Evolutionary conservation across 2,329 filamentous ascomycete genomes (phyloP).

Genomic region (Alternaria atra): DNA sequence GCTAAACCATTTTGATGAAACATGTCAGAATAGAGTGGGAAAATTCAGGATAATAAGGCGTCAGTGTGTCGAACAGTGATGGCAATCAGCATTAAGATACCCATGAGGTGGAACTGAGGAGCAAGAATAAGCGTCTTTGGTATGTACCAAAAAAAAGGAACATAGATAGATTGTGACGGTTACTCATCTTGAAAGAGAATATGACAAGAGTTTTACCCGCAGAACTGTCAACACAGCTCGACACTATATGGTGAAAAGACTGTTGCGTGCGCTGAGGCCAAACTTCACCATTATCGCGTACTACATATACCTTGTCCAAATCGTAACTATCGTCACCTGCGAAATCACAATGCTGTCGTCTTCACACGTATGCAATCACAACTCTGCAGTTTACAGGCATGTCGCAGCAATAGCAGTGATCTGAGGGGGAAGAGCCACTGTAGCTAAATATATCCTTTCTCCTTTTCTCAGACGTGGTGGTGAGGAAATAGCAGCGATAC

Average conservation of each 20-base stretch:
- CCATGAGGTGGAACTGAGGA: background rate
- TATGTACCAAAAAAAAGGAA: background rate
- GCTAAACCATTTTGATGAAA: slow-evolving; percentile 76
- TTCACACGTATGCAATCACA: background rate
- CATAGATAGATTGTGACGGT: background rate
- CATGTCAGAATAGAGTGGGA: background rate
- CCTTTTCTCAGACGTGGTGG: background rate
- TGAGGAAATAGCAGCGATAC: too few relatives aligned
- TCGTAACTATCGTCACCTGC: background rate
- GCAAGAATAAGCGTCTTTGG: background rate
- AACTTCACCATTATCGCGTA: background rate
- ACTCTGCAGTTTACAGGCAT: background rate
- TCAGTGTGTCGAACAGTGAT: background rate
- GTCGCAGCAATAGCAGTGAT: background rate
- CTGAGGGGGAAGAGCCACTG: background rate
- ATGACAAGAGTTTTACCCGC: background rate
- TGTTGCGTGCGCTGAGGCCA: background rate
- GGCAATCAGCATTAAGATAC: background rate
- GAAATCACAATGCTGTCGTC: background rate
- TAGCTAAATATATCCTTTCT: background rate
- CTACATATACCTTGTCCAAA: background rate
- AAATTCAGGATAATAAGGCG: background rate
- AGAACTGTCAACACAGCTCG: background rate
- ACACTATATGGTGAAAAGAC: background rate
- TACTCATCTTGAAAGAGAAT: background rate